These are phyloP conservation scores for Vigna nakashimae DNA, from an alignment of 306 rosid species.

Conservation along the genomic window DNA sequence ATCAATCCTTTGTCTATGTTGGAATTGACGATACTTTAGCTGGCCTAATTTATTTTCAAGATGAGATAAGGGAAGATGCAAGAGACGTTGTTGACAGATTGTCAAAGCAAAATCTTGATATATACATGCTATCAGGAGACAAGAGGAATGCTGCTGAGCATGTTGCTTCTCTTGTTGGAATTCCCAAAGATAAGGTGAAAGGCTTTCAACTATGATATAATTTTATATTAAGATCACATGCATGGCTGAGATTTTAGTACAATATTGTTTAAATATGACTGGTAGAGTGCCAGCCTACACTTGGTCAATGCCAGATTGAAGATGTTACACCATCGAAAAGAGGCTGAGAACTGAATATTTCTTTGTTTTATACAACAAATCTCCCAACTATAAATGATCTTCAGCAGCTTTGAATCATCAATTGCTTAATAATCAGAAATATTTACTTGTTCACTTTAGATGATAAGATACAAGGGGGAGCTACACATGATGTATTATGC, in stretches of 20 bases:
- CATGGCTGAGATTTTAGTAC: conserved; percentile 6
- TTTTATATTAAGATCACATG: conserved; percentile 9
- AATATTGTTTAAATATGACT: not conserved
- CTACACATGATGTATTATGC: conserved; percentile 7
- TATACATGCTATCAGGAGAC: conserved; percentile 96
- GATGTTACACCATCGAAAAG: conserved; percentile 15
- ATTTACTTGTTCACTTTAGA: conserved; percentile 19
- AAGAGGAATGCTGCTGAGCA: conserved; percentile 82
- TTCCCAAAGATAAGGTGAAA: conserved; percentile 77
- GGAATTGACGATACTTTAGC: conserved; percentile 76
- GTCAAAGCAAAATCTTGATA: conserved; percentile 71
- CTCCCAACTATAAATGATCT: conserved; percentile 18
- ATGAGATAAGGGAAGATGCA: conserved; percentile 92
- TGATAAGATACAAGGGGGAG: not conserved
- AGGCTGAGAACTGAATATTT: conserved; percentile 7
- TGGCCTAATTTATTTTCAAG: conserved; percentile 85
- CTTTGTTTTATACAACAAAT: conserved; percentile 13
- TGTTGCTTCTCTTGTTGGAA: conserved; percentile 90
- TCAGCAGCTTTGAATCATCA: conserved; percentile 29
- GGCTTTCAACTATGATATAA: conserved; percentile 15
- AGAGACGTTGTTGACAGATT: conserved; percentile 65
- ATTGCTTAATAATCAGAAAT: conserved; percentile 25
- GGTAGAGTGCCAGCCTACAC: not conserved
- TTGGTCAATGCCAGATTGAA: conserved; percentile 31
- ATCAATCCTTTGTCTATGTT: conserved; percentile 83